Base-by-base conservation (phyloP, 208 protist genomes). In the Lotmaria passim region DNA sequence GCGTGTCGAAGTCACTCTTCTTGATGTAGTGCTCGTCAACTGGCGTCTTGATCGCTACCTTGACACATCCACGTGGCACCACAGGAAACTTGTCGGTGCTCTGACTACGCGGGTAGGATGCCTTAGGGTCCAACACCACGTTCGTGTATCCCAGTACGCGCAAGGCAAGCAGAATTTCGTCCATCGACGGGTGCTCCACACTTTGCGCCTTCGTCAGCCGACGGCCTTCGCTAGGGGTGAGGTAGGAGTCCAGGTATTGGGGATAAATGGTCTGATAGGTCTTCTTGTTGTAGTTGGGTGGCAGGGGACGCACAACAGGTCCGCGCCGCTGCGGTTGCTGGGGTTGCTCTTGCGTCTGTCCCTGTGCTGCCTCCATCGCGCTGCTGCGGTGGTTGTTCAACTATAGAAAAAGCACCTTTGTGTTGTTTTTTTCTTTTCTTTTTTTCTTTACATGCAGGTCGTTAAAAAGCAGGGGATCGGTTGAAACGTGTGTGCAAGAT, bases 1-100 rank as follows among this genome's bases (percentile, higher is more conserved):
- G 83, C n/a, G 72, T 83, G 75, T 96, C 92, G 56, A 93, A 96
- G 38, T 95, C 89, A 62, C 85, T 93, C 75, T 94, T 95, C 53
- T 90, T 87, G 58, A 95, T 87, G 78, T 94, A 93, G 67, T 96
- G 89, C 66, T 79, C 72, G 43, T 88, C 74, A n/a, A 70, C 30
- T 0, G 92, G 87, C 10, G 67, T 69, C 72, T 94, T 96, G 64
- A 96, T 83, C 26, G 79, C 74, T 24, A 94, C 87, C 76, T 82
- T 85, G 7, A 96, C 63, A 64, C 84, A 85, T 3, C 87, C 92
- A 30, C 86, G 86, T n/a, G 87, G 89, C n/a, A 84, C 80, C 46
- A 90, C 52, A 2, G 86, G 74, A 43, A 89, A 93, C 43, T 75
- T 79, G 21, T 46, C 52, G 21, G 63, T 85, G 57, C 84, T 69